Conservation (phyloP, 495 filamentous ascomycete genomes). For the Aspergillus asperescens region DNA sequence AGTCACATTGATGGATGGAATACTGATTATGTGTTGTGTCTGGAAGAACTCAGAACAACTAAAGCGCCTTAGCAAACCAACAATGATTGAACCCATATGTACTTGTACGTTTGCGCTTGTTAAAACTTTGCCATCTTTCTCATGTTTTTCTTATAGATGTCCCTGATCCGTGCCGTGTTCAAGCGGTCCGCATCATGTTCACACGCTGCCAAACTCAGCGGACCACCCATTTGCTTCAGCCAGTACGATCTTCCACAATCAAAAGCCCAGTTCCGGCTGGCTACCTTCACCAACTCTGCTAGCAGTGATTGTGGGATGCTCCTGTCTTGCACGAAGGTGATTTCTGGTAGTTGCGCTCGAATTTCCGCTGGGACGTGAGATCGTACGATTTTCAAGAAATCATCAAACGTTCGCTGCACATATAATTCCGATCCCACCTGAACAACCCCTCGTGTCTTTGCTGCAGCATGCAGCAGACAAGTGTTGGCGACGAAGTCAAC, state of each 20-base stretch:
- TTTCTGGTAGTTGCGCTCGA: slow-evolving; percentile 20
- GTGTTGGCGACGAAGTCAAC: slow-evolving; percentile 40
- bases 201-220: slow-evolving; percentile 27
- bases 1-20: neutral
- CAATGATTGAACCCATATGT: neutral
- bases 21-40: neutral
- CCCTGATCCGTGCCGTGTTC: slow-evolving; percentile 20
- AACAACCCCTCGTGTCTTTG: slow-evolving; percentile 31
- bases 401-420: slow-evolving; percentile 27
- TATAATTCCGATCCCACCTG: slow-evolving; percentile 33
- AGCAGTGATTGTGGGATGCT: slow-evolving; percentile 28
- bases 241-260: slow-evolving; percentile 37
- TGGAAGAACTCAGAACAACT: neutral
- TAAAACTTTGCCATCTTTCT: slow-evolving; percentile 15
- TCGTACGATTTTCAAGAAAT: slow-evolving; percentile 20
- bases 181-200: slow-evolving; percentile 26
- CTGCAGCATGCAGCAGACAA: slow-evolving; percentile 34
- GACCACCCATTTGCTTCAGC: slow-evolving; percentile 30
- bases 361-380: slow-evolving; percentile 21
- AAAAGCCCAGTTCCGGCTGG: slow-evolving; percentile 34
- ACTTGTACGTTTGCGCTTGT: neutral
- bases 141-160: slow-evolving; percentile 16
- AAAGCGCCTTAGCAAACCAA: neutral
- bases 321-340: slow-evolving; percentile 29
- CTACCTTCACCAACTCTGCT: slow-evolving; percentile 33